Percentiles rank a stretch among this genome's conserved stretches.
phyloP scores from a whole-genome alignment of 805 yeast species.

The Cyberlindnera euphorbiae region DNA sequence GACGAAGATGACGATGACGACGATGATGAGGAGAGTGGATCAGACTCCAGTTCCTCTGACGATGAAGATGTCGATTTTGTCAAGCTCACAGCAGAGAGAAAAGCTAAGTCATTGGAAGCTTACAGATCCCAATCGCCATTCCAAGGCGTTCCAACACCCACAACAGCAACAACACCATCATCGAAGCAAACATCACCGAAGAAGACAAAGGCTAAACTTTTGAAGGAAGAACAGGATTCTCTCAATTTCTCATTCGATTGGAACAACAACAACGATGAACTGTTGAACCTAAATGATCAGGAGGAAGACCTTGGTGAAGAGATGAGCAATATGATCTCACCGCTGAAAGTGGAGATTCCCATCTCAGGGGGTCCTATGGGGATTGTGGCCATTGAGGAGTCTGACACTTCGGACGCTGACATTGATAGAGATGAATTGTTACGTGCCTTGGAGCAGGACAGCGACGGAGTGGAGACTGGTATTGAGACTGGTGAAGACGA shows the following conservation, averaged over 20 bases:
- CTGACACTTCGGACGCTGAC: constrained; percentile 53
- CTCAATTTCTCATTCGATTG: constrained; percentile 38
- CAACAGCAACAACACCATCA: constrained; percentile 14
- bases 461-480: constrained; percentile 34
- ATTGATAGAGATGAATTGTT: constrained; percentile 45
- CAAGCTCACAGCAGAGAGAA: constrained; percentile 61
- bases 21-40: constrained; percentile 34
- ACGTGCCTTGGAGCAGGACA: constrained; percentile 30
- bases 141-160: constrained; percentile 5
- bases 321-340: constrained; percentile 22
- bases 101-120: constrained; percentile 51
- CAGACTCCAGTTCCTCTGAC: constrained; percentile 44
- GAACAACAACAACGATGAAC: constrained; percentile 36
- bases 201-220: constrained; percentile 4
- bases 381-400: constrained; percentile 24
- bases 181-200: constrained; percentile 5
- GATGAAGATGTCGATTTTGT: constrained; percentile 72
- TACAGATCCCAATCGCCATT: constrained; percentile 32
- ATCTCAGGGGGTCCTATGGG: constrained; percentile 21
- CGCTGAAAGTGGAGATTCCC: constrained; percentile 17
- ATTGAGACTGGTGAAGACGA: constrained; percentile 31
- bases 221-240: constrained; percentile 24
- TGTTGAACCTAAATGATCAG: constrained; percentile 25
- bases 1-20: constrained; percentile 31
- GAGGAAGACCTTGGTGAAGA: constrained; percentile 66